Evolutionary conservation across 2,329 filamentous ascomycete genomes (phyloP), one percentile per base, ranked within the genome.

Genomic region (Calycina marina): DNA sequence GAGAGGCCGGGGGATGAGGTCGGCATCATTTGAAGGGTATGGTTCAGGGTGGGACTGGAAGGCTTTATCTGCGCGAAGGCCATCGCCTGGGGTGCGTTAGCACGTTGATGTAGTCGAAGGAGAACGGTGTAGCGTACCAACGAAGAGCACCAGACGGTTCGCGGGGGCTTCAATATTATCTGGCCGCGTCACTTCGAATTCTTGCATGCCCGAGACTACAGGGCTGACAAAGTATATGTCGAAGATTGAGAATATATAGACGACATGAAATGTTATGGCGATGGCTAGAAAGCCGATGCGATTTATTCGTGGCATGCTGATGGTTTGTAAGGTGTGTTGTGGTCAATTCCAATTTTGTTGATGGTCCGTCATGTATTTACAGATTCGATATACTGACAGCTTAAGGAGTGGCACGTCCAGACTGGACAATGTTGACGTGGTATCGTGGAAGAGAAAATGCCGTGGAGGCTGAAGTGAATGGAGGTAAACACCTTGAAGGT

Each of bases 161-260:
- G 92, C 88, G 1, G 90, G 90, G 14, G 86, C 71, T 55, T 77
- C 73, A 31, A 56, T 56, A 31, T 60, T 58, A 25, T 58, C 46
- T 24, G 69, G 60, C 34, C 76, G 66, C 38, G 85, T 71, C 22
- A 92, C 65, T 28, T 64, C 60, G 57, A 84, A 86, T 38, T 85
- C 69, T 50, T 70, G 73, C 90, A 98, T 98, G 52, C 90, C 90
- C 62, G 78, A 81, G 34, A 96, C 90, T 46, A 98, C 90, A 14
- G 90, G 90, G 54, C 85, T 94, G 52, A 94, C 85, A 53, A 98
- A 98, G 60, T 98, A 96, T 42, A 96, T 90, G 56, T 94, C 86
- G 60, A 98, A 98, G 50, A 96, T 96, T 38, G 85, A 93, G 53
- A 78, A 81, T 35, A 93, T 78, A 56, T 98, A 98, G 43, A 93